Evolutionary conservation across 2,329 filamentous ascomycete species (phyloP).

Genomic region (Arthrobotrys conoides): DNA sequence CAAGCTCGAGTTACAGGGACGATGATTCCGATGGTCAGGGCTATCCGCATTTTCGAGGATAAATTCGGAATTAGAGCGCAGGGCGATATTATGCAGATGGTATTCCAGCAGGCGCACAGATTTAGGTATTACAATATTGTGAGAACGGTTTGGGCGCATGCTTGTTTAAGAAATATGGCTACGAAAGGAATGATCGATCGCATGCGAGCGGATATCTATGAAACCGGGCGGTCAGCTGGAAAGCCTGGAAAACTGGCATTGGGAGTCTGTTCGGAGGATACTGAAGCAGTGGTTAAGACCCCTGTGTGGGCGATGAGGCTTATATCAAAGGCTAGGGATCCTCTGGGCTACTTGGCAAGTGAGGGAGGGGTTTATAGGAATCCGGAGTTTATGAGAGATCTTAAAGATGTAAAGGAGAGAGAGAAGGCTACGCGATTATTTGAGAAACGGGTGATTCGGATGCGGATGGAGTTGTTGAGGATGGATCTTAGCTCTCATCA

Average conservation of each 20-base stretch:
- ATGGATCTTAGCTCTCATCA: conserved; percentile 37
- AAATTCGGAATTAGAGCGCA: conserved; percentile 18
- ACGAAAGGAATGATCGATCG: conserved; percentile 56
- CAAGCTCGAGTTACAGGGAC: conserved; percentile 6
- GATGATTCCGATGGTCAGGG: conserved; percentile 20
- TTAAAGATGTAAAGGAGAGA: conserved; percentile 27
- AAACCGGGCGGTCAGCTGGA: conserved; percentile 44
- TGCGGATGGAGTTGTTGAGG: conserved; percentile 51
- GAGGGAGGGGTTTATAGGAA: conserved; percentile 37
- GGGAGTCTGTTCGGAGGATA: conserved; percentile 44
- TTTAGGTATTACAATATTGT: conserved; percentile 53
- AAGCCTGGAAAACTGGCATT: conserved; percentile 53
- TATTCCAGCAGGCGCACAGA: conserved; percentile 38
- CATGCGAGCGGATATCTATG: conserved; percentile 56
- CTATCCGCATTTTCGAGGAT: conserved; percentile 31
- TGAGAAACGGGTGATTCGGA: conserved; percentile 8
- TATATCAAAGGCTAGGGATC: conserved; percentile 47
- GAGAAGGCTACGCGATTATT: conserved; percentile 21
- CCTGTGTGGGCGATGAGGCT: conserved; percentile 54
- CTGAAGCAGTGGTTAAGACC: conserved; percentile 43
- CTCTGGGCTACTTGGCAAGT: conserved; percentile 28
- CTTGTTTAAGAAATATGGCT: conserved; percentile 44
- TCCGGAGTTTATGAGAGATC: conserved; percentile 28
- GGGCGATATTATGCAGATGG: conserved; percentile 28
- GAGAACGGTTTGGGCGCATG: conserved; percentile 55